Evolutionary conservation across 768 basidiomycete species (phyloP), one percentile per base, ranked within the genome.

Genomic region (Rhizopogon rudus): DNA sequence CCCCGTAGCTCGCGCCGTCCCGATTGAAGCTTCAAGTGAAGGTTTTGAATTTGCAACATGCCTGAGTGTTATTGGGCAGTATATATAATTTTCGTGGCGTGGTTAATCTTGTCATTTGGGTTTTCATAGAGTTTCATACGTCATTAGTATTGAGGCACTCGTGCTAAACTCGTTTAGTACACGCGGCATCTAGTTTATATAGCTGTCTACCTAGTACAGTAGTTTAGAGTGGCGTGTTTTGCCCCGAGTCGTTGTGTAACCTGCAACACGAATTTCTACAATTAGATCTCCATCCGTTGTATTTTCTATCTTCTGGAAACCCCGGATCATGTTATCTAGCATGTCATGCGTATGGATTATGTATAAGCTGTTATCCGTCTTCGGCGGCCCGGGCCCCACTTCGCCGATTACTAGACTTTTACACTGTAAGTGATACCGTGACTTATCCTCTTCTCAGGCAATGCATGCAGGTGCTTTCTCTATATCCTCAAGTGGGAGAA

Each of bases 1-100:
- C 68, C 71, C 6, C 63, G 59, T 44, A 40, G 53, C 40, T 52
- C 54, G n/a, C 51, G 51, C n/a, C 31, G 52, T 25, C 10, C 44
- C 1, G 39, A 55, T 52, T 55, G 12, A 55, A 37, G 33, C n/a
- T 35, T 13, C 35, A 35, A 35, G 35, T 31, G 35, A 37, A 37
- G 5, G 12, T 37, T 46, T 46, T 13, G 29, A 46, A 20, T 20
- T 46, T 33, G 29, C 10, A 14, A 14, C 31, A 3, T 33, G 25
- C 25, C 25, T 4, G 25, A 25, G 25, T 37, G 35, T 37, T 37
- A 37, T 17, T 20, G 35, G 46, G 14, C 22, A 16, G 46, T 35
- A 22, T 0, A 35, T 35, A 35, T 7, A 20, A 5, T 12, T 33
- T 33, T 17, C 6, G 33, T 31, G 31, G 20, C 33, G 17, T 17